Percentiles rank a stretch among this genome's conserved stretches.
phyloP scores from a whole-genome alignment of 305 asterid genomes.

The Stenogyne calaminthoides region DNA sequence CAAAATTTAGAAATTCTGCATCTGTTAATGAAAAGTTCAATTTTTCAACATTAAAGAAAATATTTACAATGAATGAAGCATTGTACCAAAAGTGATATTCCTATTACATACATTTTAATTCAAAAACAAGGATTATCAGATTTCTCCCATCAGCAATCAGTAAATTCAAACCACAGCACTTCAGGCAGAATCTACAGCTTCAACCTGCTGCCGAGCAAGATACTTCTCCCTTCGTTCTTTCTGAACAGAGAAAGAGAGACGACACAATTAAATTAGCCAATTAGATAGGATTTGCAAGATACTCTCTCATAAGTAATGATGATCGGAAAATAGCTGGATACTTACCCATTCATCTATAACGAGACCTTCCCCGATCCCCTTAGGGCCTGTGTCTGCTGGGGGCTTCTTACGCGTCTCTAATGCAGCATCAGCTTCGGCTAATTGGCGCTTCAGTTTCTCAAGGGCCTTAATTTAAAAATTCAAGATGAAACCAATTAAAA shows the following conservation, averaged over 20 bases:
- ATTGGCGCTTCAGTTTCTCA: constrained; percentile 64
- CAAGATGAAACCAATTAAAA: background rate
- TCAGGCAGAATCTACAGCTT: constrained; percentile 59
- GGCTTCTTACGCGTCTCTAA: constrained; percentile 60
- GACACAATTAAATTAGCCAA: constrained; percentile 6
- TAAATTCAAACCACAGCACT: constrained; percentile 26
- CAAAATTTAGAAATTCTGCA: background rate
- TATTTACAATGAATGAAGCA: constrained; percentile 30
- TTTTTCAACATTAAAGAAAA: constrained; percentile 2
- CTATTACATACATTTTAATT: constrained; percentile 29
- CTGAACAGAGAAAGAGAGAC: constrained; percentile 32
- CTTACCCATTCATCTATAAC: constrained; percentile 78
- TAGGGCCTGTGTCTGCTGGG: constrained; percentile 54
- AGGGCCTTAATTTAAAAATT: constrained; percentile 45
- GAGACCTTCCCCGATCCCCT: constrained; percentile 65
- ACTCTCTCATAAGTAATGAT: background rate
- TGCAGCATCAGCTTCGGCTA: constrained; percentile 72
- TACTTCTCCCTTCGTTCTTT: constrained; percentile 74
- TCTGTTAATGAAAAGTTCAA: constrained; percentile 12
- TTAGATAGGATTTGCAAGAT: background rate
- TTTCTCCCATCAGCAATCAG: constrained; percentile 2
- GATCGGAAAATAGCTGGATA: background rate
- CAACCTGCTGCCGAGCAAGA: constrained; percentile 70
- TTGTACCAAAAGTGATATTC: background rate
- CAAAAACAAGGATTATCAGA: constrained; percentile 8